Percentiles rank a stretch among this genome's conserved stretches.
phyloP scores from a whole-genome alignment of 2,329 filamentous ascomycete species.

The Pyrenophora seminiperda region DNA sequence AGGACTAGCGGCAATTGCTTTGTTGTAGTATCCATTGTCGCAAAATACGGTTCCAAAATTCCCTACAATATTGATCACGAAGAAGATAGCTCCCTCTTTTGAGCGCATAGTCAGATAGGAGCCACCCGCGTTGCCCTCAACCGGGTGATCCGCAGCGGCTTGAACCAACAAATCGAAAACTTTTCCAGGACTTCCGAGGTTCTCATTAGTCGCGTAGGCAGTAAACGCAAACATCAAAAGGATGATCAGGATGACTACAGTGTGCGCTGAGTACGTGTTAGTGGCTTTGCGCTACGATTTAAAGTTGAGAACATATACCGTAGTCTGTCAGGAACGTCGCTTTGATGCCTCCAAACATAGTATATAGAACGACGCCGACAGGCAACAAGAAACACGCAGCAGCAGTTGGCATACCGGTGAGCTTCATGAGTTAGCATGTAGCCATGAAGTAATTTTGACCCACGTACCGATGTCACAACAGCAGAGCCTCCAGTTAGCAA shows the following conservation, averaged over 20 bases:
- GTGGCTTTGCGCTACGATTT: not conserved
- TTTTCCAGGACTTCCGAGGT: conserved; percentile 73
- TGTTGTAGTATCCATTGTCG: conserved; percentile 89
- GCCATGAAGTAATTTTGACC: not conserved
- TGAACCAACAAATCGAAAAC: conserved; percentile 79
- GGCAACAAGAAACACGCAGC: conserved; percentile 86
- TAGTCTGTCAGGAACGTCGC: conserved; percentile 74
- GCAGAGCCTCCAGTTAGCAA: conserved; percentile 82
- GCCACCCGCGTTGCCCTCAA: conserved; percentile 77
- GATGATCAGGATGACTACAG: conserved; percentile 81
- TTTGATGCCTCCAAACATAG: conserved; percentile 76
- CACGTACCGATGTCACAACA: conserved; percentile 54
- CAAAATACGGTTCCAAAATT: conserved; percentile 86
- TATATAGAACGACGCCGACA: conserved; percentile 80
- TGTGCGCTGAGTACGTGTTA: conserved; percentile 63
- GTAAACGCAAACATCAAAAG: conserved; percentile 86
- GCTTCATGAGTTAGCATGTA: conserved; percentile 56
- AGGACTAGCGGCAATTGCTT: conserved; percentile 85
- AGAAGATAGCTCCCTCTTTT: conserved; percentile 82
- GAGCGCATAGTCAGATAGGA: conserved; percentile 88
- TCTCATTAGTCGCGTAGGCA: conserved; percentile 73
- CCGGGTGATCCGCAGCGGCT: conserved; percentile 71
- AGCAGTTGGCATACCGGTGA: conserved; percentile 76
- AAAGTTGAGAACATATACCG: conserved; percentile 12
- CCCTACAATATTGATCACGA: conserved; percentile 86